Evolutionary conservation across 2,329 filamentous ascomycete genomes (phyloP).

Genomic region (Fusarium sp.): DNA sequence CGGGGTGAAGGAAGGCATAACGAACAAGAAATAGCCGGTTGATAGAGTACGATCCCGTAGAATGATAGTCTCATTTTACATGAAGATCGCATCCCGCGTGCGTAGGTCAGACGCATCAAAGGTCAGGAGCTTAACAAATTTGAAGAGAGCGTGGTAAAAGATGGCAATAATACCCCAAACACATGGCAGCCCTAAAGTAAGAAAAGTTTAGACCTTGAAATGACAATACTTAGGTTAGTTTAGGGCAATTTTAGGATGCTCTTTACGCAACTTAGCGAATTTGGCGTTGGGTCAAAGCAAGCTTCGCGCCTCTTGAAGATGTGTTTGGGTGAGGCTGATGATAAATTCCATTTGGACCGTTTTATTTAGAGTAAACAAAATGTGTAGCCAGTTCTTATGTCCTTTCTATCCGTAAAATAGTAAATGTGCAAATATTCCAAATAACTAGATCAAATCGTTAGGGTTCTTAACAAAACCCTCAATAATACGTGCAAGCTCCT

Average conservation of each 20-base stretch:
- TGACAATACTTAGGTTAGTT: background rate
- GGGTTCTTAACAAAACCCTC: conserved; percentile 35
- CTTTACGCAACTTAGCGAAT: background rate
- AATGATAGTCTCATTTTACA: background rate
- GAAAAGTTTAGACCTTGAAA: no score
- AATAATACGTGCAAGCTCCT: conserved; percentile 35
- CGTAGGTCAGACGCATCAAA: background rate
- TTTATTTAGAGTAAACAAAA: background rate
- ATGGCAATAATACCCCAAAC: background rate
- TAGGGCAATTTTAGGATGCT: background rate
- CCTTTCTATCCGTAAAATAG: background rate
- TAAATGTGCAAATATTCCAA: background rate
- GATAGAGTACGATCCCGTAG: rapidly evolving
- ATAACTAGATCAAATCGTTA: conserved; percentile 15
- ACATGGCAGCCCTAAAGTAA: no score
- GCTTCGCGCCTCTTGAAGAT: background rate
- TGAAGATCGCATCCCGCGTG: rapidly evolving
- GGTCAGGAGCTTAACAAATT: no score
- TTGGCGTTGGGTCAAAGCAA: background rate
- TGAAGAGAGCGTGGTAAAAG: background rate
- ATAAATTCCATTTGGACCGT: background rate
- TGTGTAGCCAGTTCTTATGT: background rate
- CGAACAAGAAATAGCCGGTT: background rate
- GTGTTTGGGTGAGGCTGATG: background rate
- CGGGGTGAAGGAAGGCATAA: background rate